Evolutionary conservation across 2,329 filamentous ascomycete species (phyloP), one percentile per base, ranked within the genome.

Genomic region (Plenodomus biglobosus): DNA sequence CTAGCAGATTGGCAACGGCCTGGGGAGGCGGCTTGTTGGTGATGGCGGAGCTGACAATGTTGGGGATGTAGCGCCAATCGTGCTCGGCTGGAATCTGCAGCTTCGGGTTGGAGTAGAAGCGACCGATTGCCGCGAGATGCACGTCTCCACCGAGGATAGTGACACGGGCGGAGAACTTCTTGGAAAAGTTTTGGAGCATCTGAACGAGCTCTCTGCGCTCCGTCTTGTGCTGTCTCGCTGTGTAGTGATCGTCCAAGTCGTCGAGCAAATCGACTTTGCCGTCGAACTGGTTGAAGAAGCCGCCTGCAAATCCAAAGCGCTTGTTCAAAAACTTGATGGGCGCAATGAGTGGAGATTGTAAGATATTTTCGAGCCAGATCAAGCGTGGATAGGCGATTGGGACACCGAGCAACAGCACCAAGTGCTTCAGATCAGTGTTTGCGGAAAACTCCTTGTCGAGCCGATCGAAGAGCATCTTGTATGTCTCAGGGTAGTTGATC

Each of bases 311-410:
- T 47, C 92, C 92, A 58, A 97, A 95, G 20, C 92, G 84, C 70
- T 92, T 88, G 76, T 96, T 94, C 61, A 96, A 71, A 54, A 97
- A 86, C 65, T 91, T 92, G 66, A 96, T 84, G 0, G 92, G 91
- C 0, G 87, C 91, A 65, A 96, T 92, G 19, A 96, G 60, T 0
- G 92, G 92, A 52, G 90, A 95, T 15, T 82, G 82, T 60, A 97
- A 83, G 48, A 96, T 88, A 65, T 96, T 96, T 70, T 97, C 92
- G 3, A 96, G 80, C 92, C 92, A 96, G n/a, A 92, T 94, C 44
- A 96, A 79, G 60, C 92, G 90, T 1, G 78, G 79, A 55, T 82
- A 79, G 1, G 77, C 76, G 60, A 95, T 92, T 0, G 91, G 89
- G 18, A 88, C 84, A 46, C 87, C 87, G 2, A 86, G 75, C 10